Conservation (phyloP, 2,329 filamentous ascomycete species). For the Leptographium wingfieldii region DNA sequence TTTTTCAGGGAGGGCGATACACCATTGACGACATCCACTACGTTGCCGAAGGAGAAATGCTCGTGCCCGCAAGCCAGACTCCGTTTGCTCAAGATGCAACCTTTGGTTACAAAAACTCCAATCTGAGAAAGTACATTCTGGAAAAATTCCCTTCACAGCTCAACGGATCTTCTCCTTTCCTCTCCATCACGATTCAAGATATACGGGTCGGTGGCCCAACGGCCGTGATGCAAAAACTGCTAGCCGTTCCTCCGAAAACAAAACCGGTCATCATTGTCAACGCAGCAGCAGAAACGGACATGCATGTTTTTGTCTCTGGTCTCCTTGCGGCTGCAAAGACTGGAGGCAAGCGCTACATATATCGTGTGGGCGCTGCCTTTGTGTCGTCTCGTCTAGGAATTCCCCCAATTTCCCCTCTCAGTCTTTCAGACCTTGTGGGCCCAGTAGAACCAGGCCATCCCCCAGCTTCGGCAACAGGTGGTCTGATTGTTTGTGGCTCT, state of each 20-base stretch:
- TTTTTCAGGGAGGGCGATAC: constrained; percentile 43
- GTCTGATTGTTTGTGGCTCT: constrained; percentile 41
- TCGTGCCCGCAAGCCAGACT: constrained; percentile 39
- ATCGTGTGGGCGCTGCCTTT: constrained; percentile 28
- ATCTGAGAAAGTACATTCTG: constrained; percentile 37
- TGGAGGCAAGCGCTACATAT: constrained; percentile 23
- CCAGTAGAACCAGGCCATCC: constrained; percentile 8
- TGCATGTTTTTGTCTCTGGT: constrained; percentile 40
- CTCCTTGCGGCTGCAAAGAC: constrained; percentile 22
- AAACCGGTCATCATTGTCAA: constrained; percentile 34
- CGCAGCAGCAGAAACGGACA: constrained; percentile 35
- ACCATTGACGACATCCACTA: constrained; percentile 47
- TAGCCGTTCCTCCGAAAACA: constrained; percentile 24
- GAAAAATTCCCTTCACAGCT: constrained; percentile 31
- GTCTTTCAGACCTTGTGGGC: constrained; percentile 28
- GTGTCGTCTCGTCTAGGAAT: constrained; percentile 39
- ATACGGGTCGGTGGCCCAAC: constrained; percentile 23
- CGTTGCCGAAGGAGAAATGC: constrained; percentile 34
- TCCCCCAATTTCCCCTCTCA: constrained; percentile 35
- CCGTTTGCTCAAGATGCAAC: constrained; percentile 45
- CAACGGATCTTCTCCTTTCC: constrained; percentile 13
- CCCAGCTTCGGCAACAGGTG: constrained; percentile 23
- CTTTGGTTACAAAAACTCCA: constrained; percentile 43
- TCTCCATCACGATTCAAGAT: constrained; percentile 28
- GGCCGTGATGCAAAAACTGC: constrained; percentile 27